Evolutionary conservation across 2,329 filamentous ascomycete species (phyloP), one percentile per base, ranked within the genome.

Genomic region (Thermoascus crustaceus): DNA sequence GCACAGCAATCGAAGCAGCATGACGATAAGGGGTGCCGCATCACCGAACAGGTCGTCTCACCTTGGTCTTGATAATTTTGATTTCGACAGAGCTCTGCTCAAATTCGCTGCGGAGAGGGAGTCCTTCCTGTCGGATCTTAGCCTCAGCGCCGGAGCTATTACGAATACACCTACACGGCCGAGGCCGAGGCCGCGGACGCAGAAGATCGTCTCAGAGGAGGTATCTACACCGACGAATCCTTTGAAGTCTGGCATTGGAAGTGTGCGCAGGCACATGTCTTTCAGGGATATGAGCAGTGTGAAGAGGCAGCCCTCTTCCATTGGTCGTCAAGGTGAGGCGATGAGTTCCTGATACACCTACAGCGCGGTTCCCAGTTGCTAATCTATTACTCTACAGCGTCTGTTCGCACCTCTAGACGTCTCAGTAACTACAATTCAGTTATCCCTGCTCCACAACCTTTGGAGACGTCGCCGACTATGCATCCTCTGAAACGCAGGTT

Each of bases 361-460:
- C 13, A 16, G 13, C 18, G 19, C 29, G n/a, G n/a, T 16, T 32
- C 11, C 27, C 5, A 16, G 24, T 8, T 31, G 17, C 14, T 31
- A 58, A 41, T 54, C 47, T 43, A 46, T 42, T 39, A 40, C 45
- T 32, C 38, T 52, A 42, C 48, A 76, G 75, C 75, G 44, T 85
- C 81, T 16, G 72, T 81, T 44, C 80, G 88, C 49, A 94, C 88
- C 4, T 80, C 88, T 23, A 91, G 80, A 64, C 78, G 91, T 50
- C 68, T 96, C 46, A 96, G 89, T 61, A 94, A 94, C 58, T 98
- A 98, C 64, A 96, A 96, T 60, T 95, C 91, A 1, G 91, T 98
- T 34, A 96, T 98, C 35, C 91, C 91, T 9, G 80, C 79, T 2
- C 91, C 91, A 8, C 86, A 96, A 59, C 89, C 89, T 7, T 77